These are phyloP conservation scores for Blastocrithidia nonstop DNA, from an alignment of 208 protist species.

Conservation along the genomic window DNA sequence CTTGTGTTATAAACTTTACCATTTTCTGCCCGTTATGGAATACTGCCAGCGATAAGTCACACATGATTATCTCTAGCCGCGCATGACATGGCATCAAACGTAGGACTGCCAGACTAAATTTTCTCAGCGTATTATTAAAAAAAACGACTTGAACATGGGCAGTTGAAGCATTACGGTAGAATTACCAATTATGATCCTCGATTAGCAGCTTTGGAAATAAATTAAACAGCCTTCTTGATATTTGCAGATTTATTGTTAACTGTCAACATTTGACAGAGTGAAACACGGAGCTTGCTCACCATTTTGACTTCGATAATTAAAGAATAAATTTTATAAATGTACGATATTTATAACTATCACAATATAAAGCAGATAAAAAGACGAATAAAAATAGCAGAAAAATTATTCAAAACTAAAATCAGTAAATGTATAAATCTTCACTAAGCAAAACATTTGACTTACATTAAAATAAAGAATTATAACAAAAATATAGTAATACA, in stretches of 20 bases:
- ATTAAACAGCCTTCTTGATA: conserved; percentile 48
- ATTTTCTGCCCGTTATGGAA: conserved; percentile 78
- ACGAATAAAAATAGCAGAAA: background rate
- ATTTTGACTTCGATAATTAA: too few species aligned
- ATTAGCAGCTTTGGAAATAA: conserved; percentile 56
- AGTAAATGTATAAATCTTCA: background rate
- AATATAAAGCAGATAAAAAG: background rate
- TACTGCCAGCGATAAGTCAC: conserved; percentile 86
- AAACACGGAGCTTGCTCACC: conserved; percentile 13
- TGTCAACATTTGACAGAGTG: conserved; percentile 80
- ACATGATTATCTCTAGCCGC: conserved; percentile 56
- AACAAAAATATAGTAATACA: too few species aligned
- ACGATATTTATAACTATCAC: too few species aligned
- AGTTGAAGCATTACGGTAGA: conserved; percentile 92
- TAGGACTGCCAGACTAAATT: conserved; percentile 41
- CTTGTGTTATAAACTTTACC: conserved; percentile 91
- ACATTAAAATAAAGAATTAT: conserved; percentile 4
- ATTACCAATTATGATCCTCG: conserved; percentile 78
- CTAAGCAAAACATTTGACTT: conserved; percentile 3
- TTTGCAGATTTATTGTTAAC: conserved; percentile 62
- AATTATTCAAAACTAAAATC: background rate
- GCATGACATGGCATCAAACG: conserved; percentile 53
- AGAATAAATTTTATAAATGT: too few species aligned
- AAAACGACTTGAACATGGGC: conserved; percentile 87
- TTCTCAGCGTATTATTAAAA: conserved; percentile 92